phyloP scores from a whole-genome alignment of 306 rosid genomes.

The Malus sylvestris region DNA sequence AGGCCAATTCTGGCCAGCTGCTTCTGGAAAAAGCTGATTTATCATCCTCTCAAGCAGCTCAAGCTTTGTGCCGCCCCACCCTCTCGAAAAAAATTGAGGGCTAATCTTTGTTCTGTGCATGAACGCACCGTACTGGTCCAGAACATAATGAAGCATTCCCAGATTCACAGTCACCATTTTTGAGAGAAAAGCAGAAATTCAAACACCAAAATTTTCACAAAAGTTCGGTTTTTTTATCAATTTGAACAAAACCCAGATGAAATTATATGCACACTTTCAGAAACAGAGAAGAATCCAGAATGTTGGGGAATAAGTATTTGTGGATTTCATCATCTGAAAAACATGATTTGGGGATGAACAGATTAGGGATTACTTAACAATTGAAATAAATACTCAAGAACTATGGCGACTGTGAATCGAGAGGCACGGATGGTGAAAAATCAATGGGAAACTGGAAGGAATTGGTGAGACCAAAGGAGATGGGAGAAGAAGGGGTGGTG shows the following conservation, averaged over 20 bases:
- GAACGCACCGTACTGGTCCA: slow-evolving; percentile 92
- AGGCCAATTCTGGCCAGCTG: slow-evolving; percentile 60
- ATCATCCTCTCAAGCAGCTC: slow-evolving; percentile 76
- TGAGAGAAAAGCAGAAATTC: slow-evolving; percentile 7
- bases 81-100: slow-evolving; percentile 77
- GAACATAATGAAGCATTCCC: slow-evolving; percentile 81
- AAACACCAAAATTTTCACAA: background rate
- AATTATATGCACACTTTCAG: background rate
- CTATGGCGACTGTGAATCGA: background rate
- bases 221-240: background rate
- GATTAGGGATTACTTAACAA: background rate
- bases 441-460: background rate
- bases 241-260: slow-evolving; percentile 4
- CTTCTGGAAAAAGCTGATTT: slow-evolving; percentile 64
- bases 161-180: slow-evolving; percentile 72
- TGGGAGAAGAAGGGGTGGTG: background rate
- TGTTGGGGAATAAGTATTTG: background rate
- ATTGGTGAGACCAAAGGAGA: background rate
- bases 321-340: background rate
- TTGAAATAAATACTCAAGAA: background rate
- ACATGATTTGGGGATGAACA: background rate
- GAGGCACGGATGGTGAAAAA: background rate
- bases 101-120: slow-evolving; percentile 79
- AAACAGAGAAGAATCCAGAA: background rate
- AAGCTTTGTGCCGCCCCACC: slow-evolving; percentile 91